phyloP scores from a whole-genome alignment of 768 basidiomycete genomes.

The Phaeolepiota aurea region DNA sequence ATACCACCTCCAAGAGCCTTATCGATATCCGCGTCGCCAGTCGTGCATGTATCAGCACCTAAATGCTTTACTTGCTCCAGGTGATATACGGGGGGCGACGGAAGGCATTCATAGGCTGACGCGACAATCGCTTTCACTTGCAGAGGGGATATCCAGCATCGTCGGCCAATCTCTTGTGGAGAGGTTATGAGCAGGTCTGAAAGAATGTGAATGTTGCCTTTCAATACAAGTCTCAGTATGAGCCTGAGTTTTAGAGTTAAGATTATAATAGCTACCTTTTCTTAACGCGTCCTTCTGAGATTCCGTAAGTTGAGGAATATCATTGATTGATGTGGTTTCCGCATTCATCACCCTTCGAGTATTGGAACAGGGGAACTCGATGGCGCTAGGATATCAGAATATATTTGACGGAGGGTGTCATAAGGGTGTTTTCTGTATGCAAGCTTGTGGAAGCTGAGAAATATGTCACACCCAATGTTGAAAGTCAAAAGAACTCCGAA shows the following conservation, averaged over 20 bases:
- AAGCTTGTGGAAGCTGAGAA: no score
- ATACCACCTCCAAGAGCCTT: constrained; percentile 71
- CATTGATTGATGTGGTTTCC: no score
- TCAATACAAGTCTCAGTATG: not conserved
- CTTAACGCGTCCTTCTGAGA: not conserved
- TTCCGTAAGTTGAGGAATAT: not conserved
- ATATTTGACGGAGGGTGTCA: no score
- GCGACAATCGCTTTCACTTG: constrained; percentile 46
- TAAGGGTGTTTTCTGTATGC: no score
- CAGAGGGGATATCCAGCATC: constrained; percentile 40
- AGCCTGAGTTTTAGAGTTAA: no score
- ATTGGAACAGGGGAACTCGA: no score
- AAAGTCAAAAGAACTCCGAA: no score
- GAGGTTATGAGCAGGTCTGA: constrained; percentile 43
- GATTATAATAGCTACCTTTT: not conserved
- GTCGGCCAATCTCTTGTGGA: constrained; percentile 44
- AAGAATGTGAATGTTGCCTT: constrained; percentile 41
- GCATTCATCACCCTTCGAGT: no score
- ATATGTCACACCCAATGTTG: no score
- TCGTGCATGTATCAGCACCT: constrained; percentile 48
- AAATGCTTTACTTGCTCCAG: constrained; percentile 30
- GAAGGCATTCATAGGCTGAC: constrained; percentile 32
- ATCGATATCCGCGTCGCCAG: constrained; percentile 70
- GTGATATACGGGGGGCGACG: constrained; percentile 25
- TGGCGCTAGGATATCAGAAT: no score